These are phyloP conservation scores for Cordyceps farinosa DNA, from an alignment of 2,329 filamentous ascomycete genomes.

Conservation along the genomic window DNA sequence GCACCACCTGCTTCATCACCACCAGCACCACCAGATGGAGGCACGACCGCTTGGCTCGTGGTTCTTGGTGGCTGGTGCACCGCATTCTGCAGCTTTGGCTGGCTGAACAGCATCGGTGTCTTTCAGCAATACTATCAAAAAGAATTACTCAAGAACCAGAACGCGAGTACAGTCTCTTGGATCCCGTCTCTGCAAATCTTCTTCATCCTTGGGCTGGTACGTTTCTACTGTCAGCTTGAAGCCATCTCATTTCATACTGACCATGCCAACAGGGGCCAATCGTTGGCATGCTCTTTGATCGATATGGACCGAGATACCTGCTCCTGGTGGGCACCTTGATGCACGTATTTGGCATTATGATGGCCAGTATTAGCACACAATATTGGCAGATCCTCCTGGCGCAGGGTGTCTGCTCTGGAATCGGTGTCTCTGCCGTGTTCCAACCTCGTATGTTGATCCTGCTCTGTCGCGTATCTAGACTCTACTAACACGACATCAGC, in stretches of 20 bases:
- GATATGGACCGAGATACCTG: conserved; percentile 56
- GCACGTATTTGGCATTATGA: conserved; percentile 61
- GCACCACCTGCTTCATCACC: not conserved
- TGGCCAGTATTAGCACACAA: conserved; percentile 48
- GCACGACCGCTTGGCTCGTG: conserved; percentile 35
- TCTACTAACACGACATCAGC: conserved; percentile 21
- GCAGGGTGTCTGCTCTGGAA: conserved; percentile 36
- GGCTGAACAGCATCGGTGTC: conserved; percentile 41
- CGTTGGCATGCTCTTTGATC: conserved; percentile 61
- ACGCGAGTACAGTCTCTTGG: conserved; percentile 57
- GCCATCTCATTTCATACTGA: not conserved
- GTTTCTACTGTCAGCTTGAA: conserved; percentile 18
- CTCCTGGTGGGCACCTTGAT: conserved; percentile 50
- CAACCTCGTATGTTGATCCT: conserved; percentile 25
- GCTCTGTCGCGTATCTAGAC: not conserved
- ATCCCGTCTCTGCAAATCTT: conserved; percentile 55
- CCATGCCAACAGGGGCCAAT: conserved; percentile 53
- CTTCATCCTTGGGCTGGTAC: conserved; percentile 48
- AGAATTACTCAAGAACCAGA: conserved; percentile 44
- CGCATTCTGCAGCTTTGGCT: conserved; percentile 40
- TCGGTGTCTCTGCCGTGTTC: conserved; percentile 35
- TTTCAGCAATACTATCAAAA: conserved; percentile 58
- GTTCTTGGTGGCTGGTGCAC: conserved; percentile 40
- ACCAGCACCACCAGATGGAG: conserved; percentile 28
- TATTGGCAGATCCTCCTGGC: conserved; percentile 41